Base-by-base conservation (phyloP, 495 filamentous ascomycete species). In the Penicillium subrubescens region DNA sequence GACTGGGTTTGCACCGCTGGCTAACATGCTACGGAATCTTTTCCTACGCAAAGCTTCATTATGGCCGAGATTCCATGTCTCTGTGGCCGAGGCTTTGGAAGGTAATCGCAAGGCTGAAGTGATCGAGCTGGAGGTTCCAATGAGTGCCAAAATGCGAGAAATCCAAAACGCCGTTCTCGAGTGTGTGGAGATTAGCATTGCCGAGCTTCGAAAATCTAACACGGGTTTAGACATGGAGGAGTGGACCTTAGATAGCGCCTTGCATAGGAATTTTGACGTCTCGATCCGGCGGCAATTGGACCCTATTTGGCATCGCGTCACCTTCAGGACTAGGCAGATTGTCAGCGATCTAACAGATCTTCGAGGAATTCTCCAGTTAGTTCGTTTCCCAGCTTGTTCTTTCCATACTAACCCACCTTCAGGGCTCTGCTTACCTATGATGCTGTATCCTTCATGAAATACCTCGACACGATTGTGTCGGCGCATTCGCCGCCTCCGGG, bases 271-370 rank as follows among this genome's bases (percentile, higher is more conserved):
- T 67, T 99, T 99, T 73, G 96, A 98, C 75, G 82, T 92, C 37
- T 87, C 94, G 62, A 87, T 99, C 54, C 81, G 93, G 55, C 87
- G 94, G 69, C 95, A 99, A 75, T 79, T 99, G 15, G 94, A 98
- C 71, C 93, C 94, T 7, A 93, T 97, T 60, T 99, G 95, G 95
- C 95, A 99, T 77, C 86, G 96, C 59, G 91, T 97, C 43, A 97
- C 91, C 74, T 97, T 92, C 83, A 92, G 92, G 72, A 97, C 96
- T 11, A 91, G 89, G 72, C 93, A 97, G 74, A 96, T 99, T 66
- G 95, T 94, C 35, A 89, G 86, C 70, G 95, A 98, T 74, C 79
- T 99, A 64, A 90, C 87, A 5, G 88, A 96, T 23, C 86, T 99
- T 27, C 85, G 96, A 52, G 87, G 86, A n/a, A 90, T 98, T 79